phyloP scores from a whole-genome alignment of 176 grass and related monocot genomes.

The Musa troglodytarum region DNA sequence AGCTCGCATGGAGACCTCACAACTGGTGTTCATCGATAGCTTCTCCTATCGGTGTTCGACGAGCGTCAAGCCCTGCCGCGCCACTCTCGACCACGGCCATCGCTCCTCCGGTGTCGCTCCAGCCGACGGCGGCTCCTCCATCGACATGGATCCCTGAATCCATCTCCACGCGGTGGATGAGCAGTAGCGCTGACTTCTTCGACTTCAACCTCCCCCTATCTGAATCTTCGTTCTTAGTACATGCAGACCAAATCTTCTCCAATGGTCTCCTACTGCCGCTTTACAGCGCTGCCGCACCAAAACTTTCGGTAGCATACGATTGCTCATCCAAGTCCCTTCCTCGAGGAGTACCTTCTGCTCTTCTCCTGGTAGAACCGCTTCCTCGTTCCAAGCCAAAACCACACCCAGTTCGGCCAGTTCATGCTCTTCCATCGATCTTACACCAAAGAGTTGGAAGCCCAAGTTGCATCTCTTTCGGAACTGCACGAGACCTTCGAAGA shows the following conservation, averaged over 20 bases:
- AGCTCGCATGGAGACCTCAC: conserved; percentile 15
- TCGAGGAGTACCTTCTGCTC: too few relatives aligned
- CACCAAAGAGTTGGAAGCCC: background rate
- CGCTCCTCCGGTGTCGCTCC: background rate
- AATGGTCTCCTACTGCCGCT: conserved; percentile 1
- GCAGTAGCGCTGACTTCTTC: background rate
- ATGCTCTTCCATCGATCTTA: background rate
- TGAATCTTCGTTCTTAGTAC: background rate
- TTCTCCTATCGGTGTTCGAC: background rate
- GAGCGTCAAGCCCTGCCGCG: background rate
- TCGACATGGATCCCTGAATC: background rate
- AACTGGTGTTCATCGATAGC: background rate
- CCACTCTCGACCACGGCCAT: background rate
- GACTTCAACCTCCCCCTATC: background rate
- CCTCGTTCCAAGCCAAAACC: background rate
- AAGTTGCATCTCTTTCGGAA: background rate
- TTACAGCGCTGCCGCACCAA: background rate
- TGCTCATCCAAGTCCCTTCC: background rate
- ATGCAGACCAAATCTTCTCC: conserved; percentile 12
- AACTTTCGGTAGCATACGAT: background rate
- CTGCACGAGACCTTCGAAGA: conserved; percentile 3
- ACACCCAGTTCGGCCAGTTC: background rate
- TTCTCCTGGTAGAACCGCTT: background rate
- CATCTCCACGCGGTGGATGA: background rate
- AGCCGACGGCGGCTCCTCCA: background rate